Evolutionary conservation across 2,329 filamentous ascomycete genomes (phyloP).

Genomic region (Hymenotorrendiella dingleyae): DNA sequence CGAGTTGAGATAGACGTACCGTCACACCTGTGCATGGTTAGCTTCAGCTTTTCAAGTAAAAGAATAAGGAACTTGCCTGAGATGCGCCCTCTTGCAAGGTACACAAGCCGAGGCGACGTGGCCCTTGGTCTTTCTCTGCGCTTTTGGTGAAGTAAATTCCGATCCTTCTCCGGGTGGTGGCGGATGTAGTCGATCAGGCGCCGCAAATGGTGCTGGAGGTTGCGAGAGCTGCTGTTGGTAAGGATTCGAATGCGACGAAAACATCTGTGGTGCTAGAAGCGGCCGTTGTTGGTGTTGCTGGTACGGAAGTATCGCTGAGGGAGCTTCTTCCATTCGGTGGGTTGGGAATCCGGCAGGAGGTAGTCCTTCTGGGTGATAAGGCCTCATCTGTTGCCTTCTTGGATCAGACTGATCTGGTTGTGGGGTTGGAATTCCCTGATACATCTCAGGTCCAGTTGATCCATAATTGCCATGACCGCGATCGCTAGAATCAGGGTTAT

Average conservation of each 20-base stretch:
- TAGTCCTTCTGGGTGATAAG: conserved; percentile 34
- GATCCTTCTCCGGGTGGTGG: conserved; percentile 39
- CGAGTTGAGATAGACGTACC: conserved; percentile 45
- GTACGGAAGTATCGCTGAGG: conserved; percentile 13
- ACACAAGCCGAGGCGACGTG: conserved; percentile 82
- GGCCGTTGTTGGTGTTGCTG: conserved; percentile 17
- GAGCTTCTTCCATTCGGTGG: conserved; percentile 19
- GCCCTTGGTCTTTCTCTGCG: conserved; percentile 65
- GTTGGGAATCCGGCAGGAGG: conserved; percentile 19
- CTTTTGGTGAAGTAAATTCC: conserved; percentile 50
- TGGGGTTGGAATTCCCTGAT: conserved; percentile 34
- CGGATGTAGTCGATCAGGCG: conserved; percentile 24
- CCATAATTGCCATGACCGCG: conserved; percentile 44
- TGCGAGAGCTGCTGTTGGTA: conserved; percentile 20
- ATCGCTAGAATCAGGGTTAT: conserved; percentile 51
- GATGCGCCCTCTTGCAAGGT: conserved; percentile 78
- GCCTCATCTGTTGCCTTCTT: conserved; percentile 29
- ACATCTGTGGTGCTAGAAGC: conserved; percentile 18
- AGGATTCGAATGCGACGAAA: conserved; percentile 18
- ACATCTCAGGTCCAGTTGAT: conserved; percentile 44
- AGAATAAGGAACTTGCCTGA: conserved; percentile 43
- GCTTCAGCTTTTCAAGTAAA: conserved; percentile 13
- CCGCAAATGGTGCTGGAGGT: conserved; percentile 20
- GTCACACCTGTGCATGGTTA: conserved; percentile 49
- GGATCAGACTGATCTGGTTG: conserved; percentile 24